These are phyloP conservation scores for Pleurotus citrinopileatus DNA, from an alignment of 768 basidiomycete genomes.

Conservation along the genomic window DNA sequence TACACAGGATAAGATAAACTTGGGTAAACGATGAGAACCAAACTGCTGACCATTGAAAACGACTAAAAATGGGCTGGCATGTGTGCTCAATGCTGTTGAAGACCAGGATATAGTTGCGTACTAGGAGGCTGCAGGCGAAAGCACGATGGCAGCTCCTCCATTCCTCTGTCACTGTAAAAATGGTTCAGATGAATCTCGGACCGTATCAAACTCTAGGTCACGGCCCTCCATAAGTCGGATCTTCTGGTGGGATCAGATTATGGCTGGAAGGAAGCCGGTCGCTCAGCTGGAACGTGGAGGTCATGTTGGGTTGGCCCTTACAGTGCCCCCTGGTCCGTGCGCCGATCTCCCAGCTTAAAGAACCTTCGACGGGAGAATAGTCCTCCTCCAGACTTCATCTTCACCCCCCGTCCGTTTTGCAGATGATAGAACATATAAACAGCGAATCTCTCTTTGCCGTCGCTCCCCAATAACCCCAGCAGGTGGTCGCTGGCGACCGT, in stretches of 20 bases:
- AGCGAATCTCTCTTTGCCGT: neutral
- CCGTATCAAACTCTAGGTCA: conserved; percentile 5
- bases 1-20: neutral
- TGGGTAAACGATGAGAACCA: neutral
- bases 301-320: neutral
- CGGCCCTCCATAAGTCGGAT: neutral
- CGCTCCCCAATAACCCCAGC: conserved; percentile 5
- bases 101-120: neutral
- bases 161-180: neutral
- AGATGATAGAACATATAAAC: conserved; percentile 5
- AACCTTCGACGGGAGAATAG: neutral
- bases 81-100: neutral
- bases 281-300: neutral
- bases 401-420: conserved; percentile 1
- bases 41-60: neutral
- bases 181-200: conserved; percentile 1
- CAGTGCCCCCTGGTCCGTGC: conserved; percentile 9
- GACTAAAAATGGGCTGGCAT: neutral
- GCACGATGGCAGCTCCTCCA: neutral
- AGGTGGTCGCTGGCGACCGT: conserved; percentile 9
- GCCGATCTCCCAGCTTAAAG: neutral
- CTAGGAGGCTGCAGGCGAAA: neutral
- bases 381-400: neutral
- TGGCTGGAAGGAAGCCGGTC: neutral
- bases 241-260: neutral